Evolutionary conservation across 1,284 basidiomycete genomes (phyloP).

Genomic region (Coniferiporia weirii): DNA sequence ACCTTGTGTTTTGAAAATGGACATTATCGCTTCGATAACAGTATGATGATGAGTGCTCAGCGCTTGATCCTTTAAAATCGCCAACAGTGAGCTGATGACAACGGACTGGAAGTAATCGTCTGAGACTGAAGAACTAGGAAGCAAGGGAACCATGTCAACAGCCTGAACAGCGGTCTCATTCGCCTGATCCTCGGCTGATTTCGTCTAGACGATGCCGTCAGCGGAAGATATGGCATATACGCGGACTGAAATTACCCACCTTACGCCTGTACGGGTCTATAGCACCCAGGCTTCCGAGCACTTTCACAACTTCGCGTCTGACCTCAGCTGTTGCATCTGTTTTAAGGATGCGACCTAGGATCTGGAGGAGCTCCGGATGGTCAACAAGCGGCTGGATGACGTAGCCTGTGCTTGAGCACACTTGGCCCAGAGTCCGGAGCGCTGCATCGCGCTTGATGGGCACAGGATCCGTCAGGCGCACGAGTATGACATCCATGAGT

Average conservation of each 20-base stretch:
- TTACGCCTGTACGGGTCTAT: constrained; percentile 95
- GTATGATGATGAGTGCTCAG: constrained; percentile 84
- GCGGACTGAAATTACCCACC: constrained; percentile 37
- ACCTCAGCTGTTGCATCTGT: constrained; percentile 76
- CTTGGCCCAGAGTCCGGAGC: constrained; percentile 88
- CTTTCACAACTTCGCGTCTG: constrained; percentile 89
- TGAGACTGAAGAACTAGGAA: constrained; percentile 44
- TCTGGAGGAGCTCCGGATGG: constrained; percentile 85
- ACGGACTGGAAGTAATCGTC: constrained; percentile 99
- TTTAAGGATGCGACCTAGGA: constrained; percentile 83
- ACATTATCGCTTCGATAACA: constrained; percentile 98
- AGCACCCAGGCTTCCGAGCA: constrained; percentile 96
- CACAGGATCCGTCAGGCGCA: constrained; percentile 83
- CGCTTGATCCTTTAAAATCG: constrained; percentile 86
- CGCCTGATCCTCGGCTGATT: constrained; percentile 71
- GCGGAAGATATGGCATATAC: neutral
- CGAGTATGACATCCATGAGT: constrained; percentile 87
- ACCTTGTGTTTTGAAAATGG: constrained; percentile 98
- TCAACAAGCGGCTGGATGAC: constrained; percentile 91
- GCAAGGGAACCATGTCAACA: constrained; percentile 53
- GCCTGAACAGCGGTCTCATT: constrained; percentile 65
- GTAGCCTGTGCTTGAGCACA: constrained; percentile 94
- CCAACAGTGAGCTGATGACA: constrained; percentile 86
- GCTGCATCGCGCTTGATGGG: constrained; percentile 91
- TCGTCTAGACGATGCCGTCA: constrained; percentile 39